These are phyloP conservation scores for Ceriops decandra DNA, from an alignment of 345 rosid species.

Conservation along the genomic window DNA sequence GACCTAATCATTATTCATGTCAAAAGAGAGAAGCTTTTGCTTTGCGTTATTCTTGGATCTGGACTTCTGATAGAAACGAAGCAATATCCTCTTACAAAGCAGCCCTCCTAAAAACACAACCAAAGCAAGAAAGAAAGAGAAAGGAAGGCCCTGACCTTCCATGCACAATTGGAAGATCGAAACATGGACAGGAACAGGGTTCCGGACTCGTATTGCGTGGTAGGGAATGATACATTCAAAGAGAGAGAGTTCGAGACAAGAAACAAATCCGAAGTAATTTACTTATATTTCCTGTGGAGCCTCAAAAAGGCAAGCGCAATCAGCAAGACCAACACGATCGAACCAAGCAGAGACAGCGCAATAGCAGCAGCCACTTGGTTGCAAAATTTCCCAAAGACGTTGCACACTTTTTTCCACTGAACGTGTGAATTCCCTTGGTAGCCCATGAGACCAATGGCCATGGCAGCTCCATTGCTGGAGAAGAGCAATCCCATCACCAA, in stretches of 20 bases:
- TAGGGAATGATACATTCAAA: neutral
- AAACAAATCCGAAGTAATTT: neutral
- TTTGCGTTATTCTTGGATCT: too few species aligned
- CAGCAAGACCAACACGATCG: conserved; percentile 41
- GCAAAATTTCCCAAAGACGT: conserved; percentile 54
- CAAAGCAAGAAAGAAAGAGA: too few species aligned
- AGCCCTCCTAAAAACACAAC: too few species aligned
- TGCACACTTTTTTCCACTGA: conserved; percentile 58
- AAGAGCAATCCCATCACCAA: conserved; percentile 51
- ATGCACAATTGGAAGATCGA: too few species aligned
- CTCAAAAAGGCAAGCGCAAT: conserved; percentile 34
- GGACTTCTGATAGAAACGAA: too few species aligned
- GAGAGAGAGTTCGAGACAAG: neutral
- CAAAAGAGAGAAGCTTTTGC: too few species aligned
- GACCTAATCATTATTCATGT: too few species aligned
- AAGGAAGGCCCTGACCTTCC: too few species aligned
- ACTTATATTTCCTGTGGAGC: conserved; percentile 22
- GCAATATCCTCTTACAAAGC: too few species aligned
- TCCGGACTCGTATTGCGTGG: too few species aligned
- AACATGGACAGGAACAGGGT: too few species aligned
- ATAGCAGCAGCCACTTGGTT: conserved; percentile 36
- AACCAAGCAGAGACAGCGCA: conserved; percentile 37
- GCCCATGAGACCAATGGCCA: conserved; percentile 55
- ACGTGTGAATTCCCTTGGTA: conserved; percentile 58
- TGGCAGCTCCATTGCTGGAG: conserved; percentile 54